These are phyloP conservation scores for Pelagomonas calceolata DNA, from an alignment of 108 stramenopile species.

Conservation along the genomic window DNA sequence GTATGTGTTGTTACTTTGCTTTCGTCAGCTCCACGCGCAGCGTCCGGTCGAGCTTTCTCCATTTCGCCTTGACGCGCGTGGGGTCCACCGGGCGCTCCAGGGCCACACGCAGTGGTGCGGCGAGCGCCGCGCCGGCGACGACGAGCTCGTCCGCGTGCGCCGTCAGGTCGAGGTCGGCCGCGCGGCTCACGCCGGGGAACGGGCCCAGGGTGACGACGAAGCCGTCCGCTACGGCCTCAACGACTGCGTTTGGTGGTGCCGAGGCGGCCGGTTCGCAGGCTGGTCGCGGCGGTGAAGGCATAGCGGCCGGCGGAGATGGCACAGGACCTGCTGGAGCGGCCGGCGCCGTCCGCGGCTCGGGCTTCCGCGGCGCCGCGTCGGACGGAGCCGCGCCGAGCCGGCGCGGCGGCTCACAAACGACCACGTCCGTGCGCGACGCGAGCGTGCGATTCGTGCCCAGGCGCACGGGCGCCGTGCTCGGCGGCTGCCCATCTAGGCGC, in stretches of 20 bases:
- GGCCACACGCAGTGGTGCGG: neutral
- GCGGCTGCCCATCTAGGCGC: neutral
- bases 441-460: neutral
- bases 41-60: neutral
- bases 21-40: too few species aligned
- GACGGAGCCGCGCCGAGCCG: neutral
- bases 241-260: too few species aligned
- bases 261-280: too few species aligned
- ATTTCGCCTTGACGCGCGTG: neutral
- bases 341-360: too few species aligned
- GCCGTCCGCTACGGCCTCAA: too few species aligned
- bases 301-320: too few species aligned
- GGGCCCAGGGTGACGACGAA: neutral
- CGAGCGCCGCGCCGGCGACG: neutral
- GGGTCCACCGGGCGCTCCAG: neutral
- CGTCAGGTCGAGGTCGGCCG: neutral
- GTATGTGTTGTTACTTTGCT: too few species aligned
- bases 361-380: too few species aligned
- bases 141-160: neutral
- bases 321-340: too few species aligned
- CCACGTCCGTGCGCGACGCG: neutral
- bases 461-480: neutral
- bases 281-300: too few species aligned
- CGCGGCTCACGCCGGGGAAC: neutral
- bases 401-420: neutral